phyloP scores from a whole-genome alignment of 2,329 filamentous ascomycete species.

The Calonectria crousiana region DNA sequence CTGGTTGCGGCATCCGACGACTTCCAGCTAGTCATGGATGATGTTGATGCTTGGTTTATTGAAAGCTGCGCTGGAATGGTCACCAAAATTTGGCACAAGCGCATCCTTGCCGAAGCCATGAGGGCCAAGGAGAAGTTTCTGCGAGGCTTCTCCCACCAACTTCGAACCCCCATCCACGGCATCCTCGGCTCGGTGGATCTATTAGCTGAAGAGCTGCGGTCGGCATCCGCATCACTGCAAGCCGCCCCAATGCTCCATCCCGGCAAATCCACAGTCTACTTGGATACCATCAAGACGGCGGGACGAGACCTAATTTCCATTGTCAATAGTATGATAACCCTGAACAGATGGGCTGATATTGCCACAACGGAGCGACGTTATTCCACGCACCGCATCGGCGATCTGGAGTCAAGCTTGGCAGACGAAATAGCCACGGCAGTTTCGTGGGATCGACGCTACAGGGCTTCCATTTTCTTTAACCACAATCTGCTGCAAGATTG shows the following conservation, averaged over 20 bases:
- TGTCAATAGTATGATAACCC: conserved; percentile 58
- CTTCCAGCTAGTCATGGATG: conserved; percentile 59
- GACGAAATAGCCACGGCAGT: conserved; percentile 20
- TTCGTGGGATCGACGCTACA: conserved; percentile 22
- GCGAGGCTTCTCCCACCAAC: conserved; percentile 59
- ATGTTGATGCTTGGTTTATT: conserved; percentile 60
- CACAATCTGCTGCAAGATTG: conserved; percentile 30
- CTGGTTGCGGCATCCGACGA: conserved; percentile 56
- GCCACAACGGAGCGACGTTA: conserved; percentile 46
- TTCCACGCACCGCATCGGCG: conserved; percentile 33
- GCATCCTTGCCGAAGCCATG: conserved; percentile 54
- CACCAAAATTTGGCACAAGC: conserved; percentile 53
- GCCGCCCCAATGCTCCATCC: conserved; percentile 14
- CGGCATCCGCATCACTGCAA: background rate
- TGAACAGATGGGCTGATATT: conserved; percentile 54
- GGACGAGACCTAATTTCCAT: conserved; percentile 58
- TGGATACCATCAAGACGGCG: conserved; percentile 53
- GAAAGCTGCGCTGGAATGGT: conserved; percentile 54
- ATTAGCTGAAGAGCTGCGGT: conserved; percentile 54
- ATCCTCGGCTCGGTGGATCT: conserved; percentile 55
- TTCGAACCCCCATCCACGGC: conserved; percentile 61
- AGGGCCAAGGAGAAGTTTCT: conserved; percentile 59
- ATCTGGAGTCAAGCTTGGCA: conserved; percentile 29
- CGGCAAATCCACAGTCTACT: conserved; percentile 31
- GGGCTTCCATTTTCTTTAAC: conserved; percentile 34